Evolutionary conservation across 2,329 filamentous ascomycete species (phyloP), one percentile per base, ranked within the genome.

Genomic region (Cladobotryum protrusum): DNA sequence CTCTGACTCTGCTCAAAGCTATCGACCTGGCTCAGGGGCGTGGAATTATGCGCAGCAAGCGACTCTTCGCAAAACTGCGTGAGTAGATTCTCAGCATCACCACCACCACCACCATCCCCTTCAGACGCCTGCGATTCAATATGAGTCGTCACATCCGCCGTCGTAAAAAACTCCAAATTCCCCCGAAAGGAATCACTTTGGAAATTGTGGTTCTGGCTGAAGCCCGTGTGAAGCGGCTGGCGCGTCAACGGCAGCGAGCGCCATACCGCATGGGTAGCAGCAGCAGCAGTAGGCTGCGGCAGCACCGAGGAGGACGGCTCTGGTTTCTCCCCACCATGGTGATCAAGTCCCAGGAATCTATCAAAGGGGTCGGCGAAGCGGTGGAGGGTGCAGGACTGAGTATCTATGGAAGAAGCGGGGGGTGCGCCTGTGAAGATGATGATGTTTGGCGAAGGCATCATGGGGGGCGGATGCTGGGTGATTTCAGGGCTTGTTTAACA

Each of bases 51-150:
- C 13, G 85, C 70, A 2, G 82, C 79, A 44, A 95, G 76, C 0
- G 89, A 93, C 59, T 92, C 82, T 55, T 93, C 81, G 59, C 89
- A 87, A 64, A 93, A 95, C 50, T 83, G 77, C 3, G 79, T 77
- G 3, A 84, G 66, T 0, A 73, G 54, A 15, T 70, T 62, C 24
- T 65, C 64, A 3, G 62, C 63, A 8, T 41, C 45, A 4, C 72
- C 71, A 43, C 68, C 65, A 15, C 53, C 42, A 2, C 14, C 9
- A 14, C 29, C 15, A n/a, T 34, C n/a, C n/a, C 32, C 20, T 33
- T 24, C 40, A 24, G 12, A 42, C 6, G 15, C 7, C 15, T 19
- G 8, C 5, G 40, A 24, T 42, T 15, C 13, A 42, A 14, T 18
- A 20, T 15, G 15, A 18, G 15, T 7, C 35, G 72, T 72, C 12